Base-by-base conservation (phyloP, 352 stramenopile genomes). In the Globisporangium paddicum region DNA sequence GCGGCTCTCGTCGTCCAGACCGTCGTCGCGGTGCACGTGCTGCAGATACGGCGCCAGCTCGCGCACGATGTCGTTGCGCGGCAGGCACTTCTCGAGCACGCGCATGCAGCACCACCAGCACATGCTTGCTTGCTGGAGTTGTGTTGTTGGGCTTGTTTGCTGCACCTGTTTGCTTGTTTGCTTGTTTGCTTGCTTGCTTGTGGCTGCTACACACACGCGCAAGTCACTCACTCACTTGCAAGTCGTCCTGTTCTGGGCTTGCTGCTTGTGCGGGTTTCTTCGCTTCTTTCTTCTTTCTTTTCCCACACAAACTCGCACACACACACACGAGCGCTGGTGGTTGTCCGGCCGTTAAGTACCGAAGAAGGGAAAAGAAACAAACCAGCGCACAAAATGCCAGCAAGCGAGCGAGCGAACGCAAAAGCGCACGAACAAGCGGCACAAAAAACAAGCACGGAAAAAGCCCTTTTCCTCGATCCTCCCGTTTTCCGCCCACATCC, bases 21-120 rank as follows among this genome's bases (percentile, higher is more conserved):
- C 56, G 63, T 93, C 83, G 35, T 93, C 83, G 45, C 75, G 73
- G 60, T 93, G 83, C 25, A 90, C 82, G 62, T 95, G 82, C 75
- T 95, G 79, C 50, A 95, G 58, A 58, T 95, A 95, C 26, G 86
- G 86, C 62, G 83, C 83, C 41, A 95, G 70, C 60, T 95, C 86
- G 35, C 83, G 79, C 56, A 95, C 86, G 35, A 95, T 95, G 63
- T 95, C 86, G 62, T 95, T 95, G 28, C 83, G 83, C 35, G 86
- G 86, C 47, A 95, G 67, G 60, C 83, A 93, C 58, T 89, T 89
- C 62, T 95, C 85, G 62, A 95, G 57, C 48, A 92, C 76, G 61
- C 83, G 86, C 81, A 95, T 95, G 58, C 86, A 95, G 66, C 86
- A 95, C 83, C 85, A 91, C 86, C 86, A 95, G 63, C 86, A 93